Percentiles rank a stretch among this genome's conserved stretches.
Evolutionary conservation across 306 rosid genomes (phyloP).

Genomic region (Lathyrus oleraceus): DNA sequence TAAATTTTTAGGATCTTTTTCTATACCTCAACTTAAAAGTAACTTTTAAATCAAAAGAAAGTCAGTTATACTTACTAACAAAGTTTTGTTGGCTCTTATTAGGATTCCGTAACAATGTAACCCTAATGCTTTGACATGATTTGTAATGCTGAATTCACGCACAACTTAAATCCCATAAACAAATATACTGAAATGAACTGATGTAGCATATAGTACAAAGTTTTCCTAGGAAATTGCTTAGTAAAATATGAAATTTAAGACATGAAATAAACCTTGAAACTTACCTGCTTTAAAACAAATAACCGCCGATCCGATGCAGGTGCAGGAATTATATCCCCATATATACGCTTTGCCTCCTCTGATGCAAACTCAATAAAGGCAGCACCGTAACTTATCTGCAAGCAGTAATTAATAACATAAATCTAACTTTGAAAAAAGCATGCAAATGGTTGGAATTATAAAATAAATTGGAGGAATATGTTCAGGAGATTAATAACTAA

Average conservation of each 20-base stretch:
- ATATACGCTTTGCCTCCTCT: conserved; percentile 93
- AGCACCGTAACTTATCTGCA: conserved; percentile 79
- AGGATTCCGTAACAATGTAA: neutral
- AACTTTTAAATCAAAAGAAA: too few relatives aligned
- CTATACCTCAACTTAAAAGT: too few relatives aligned
- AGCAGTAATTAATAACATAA: conserved; percentile 28
- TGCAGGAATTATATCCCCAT: conserved; percentile 93
- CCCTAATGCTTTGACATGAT: conserved; percentile 12
- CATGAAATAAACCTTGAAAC: conserved; percentile 24
- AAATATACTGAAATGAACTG: neutral
- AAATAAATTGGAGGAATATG: too few relatives aligned
- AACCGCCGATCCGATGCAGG: conserved; percentile 77
- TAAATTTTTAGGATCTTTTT: too few relatives aligned
- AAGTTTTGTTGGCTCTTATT: too few relatives aligned
- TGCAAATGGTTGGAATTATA: too few relatives aligned
- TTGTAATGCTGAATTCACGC: conserved; percentile 21
- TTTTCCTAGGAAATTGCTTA: neutral
- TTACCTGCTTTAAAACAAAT: conserved; percentile 92
- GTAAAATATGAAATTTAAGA: conserved; percentile 18
- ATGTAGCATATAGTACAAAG: conserved; percentile 9
- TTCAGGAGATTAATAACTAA: too few relatives aligned
- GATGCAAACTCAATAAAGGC: conserved; percentile 83
- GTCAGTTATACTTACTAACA: too few relatives aligned
- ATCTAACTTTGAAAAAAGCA: conserved; percentile 26
- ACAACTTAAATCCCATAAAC: conserved; percentile 20